Percentiles rank a stretch among this genome's conserved stretches.
Evolutionary conservation across 352 stramenopile species (phyloP).

Genomic region (Phytophthora idaei): DNA sequence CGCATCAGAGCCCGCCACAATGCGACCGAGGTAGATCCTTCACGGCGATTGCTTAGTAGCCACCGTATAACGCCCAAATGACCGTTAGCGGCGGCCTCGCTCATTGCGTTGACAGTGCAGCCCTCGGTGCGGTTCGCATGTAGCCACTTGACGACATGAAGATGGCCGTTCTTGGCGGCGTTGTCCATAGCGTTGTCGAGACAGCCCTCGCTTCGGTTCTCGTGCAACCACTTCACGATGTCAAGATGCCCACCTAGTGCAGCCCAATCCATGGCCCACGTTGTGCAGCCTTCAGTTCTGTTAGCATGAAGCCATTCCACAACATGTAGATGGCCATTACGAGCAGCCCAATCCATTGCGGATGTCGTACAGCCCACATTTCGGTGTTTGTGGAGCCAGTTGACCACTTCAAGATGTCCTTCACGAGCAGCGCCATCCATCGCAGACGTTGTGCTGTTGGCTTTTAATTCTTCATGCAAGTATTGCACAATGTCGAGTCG

Average conservation of each 20-base stretch:
- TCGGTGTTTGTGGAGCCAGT: conserved; percentile 28
- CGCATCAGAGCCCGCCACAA: conserved; percentile 11
- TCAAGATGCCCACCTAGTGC: conserved; percentile 21
- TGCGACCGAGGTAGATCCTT: conserved; percentile 10
- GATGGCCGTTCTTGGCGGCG: conserved; percentile 30
- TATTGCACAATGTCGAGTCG: conserved; percentile 16
- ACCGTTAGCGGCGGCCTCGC: conserved; percentile 23
- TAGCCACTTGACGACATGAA: conserved; percentile 30
- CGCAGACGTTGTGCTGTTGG: conserved; percentile 6
- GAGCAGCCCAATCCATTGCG: conserved; percentile 16
- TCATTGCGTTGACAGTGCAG: conserved; percentile 10
- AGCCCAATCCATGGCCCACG: conserved; percentile 29
- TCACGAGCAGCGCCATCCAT: conserved; percentile 19
- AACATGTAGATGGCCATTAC: conserved; percentile 13
- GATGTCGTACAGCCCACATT: conserved; percentile 24
- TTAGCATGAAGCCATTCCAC: conserved; percentile 24
- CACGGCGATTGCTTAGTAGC: conserved; percentile 12
- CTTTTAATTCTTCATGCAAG: conserved; percentile 6
- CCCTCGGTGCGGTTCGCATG: conserved; percentile 20
- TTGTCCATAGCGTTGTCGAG: conserved; percentile 33
- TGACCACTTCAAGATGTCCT: conserved; percentile 16
- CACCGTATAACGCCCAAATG: conserved; percentile 21
- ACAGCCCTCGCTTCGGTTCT: conserved; percentile 29
- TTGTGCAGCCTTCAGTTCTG: conserved; percentile 20
- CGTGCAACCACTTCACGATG: conserved; percentile 21